phyloP scores from a whole-genome alignment of 805 yeast genomes.

The Saccharomycopsis olivae region DNA sequence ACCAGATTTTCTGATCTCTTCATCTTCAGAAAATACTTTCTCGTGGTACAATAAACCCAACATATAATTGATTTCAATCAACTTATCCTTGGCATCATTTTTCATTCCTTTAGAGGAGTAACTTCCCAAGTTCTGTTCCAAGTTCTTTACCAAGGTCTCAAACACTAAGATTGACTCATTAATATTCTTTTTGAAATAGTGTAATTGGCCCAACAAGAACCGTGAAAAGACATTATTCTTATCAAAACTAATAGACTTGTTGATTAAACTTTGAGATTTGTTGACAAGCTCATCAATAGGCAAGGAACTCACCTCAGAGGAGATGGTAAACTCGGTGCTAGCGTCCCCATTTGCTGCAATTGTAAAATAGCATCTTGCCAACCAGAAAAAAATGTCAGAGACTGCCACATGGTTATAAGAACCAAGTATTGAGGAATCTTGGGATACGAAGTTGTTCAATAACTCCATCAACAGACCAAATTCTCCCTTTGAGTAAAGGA shows the following conservation, averaged over 20 bases:
- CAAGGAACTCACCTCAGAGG: not conserved
- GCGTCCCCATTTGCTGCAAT: constrained; percentile 4
- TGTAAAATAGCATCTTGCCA: constrained; percentile 62
- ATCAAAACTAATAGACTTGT: constrained; percentile 56
- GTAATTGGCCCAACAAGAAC: constrained; percentile 80
- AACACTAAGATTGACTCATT: constrained; percentile 83
- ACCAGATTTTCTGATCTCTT: constrained; percentile 6
- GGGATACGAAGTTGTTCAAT: constrained; percentile 33
- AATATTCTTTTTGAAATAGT: constrained; percentile 56
- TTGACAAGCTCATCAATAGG: constrained; percentile 22
- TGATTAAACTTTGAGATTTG: constrained; percentile 63
- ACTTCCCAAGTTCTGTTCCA: constrained; percentile 5
- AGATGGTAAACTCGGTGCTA: not conserved
- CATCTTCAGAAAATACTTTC: constrained; percentile 24
- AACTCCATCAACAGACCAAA: constrained; percentile 45
- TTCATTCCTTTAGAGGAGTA: not conserved
- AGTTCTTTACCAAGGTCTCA: constrained; percentile 51
- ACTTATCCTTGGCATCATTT: constrained; percentile 37
- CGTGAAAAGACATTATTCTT: constrained; percentile 59
- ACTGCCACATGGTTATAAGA: constrained; percentile 31
- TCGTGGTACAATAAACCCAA: constrained; percentile 67
- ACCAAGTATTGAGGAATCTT: constrained; percentile 19
- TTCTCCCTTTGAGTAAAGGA: constrained; percentile 59
- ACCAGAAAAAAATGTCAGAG: constrained; percentile 72
- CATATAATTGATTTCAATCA: constrained; percentile 64